Evolutionary conservation across 148 eudicot genomes (phyloP), one percentile per base, ranked within the genome.

Genomic region (Euryodendron excelsum): DNA sequence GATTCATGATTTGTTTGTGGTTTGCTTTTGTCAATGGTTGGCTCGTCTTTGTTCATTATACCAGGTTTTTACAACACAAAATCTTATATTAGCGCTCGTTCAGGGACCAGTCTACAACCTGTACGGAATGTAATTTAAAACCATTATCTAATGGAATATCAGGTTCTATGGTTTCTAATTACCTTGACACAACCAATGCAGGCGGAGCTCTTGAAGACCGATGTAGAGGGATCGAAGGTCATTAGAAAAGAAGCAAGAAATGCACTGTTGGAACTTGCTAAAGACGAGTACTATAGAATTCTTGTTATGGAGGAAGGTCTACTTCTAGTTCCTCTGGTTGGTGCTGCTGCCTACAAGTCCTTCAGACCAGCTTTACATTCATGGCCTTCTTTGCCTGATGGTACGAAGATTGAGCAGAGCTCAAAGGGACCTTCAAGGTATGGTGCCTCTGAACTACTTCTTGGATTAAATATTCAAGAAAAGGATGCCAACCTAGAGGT

Each of bases 321-420:
- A 53, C 80, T 94, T 79, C 83, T 85, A 80, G 97, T 92, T 30
- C 98, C 98, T 61, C 75, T 94, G 85, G 87, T 94, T 69, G 98
- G 98, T 82, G 83, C 93, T 65, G 87, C 89, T 77, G 92, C 94
- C 20, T 94, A 89, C 79, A 84, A 87, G 62, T 89, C 90, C 56
- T 92, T 86, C 55, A 90, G 76, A 85, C 94, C 94, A 76, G 78
- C 91, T 63, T 72, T 89, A 72, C 71, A 92, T 86, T 88, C 93
- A 69, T 88, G 94, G 96, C 94, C 93, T 81, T 87, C 94, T 76
- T 84, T 89, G 78, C 96, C 94, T 78, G 96, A 94, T 82, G 98
- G 98, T 50, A 88, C 88, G 13, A 90, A 92, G 86, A 84, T 92
- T 64, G 86, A 87, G 69, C 86, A 80, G 69, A 80, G 27, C 44